These are phyloP conservation scores for Alternaria triticina DNA, from an alignment of 2,329 filamentous ascomycete species.

Conservation along the genomic window DNA sequence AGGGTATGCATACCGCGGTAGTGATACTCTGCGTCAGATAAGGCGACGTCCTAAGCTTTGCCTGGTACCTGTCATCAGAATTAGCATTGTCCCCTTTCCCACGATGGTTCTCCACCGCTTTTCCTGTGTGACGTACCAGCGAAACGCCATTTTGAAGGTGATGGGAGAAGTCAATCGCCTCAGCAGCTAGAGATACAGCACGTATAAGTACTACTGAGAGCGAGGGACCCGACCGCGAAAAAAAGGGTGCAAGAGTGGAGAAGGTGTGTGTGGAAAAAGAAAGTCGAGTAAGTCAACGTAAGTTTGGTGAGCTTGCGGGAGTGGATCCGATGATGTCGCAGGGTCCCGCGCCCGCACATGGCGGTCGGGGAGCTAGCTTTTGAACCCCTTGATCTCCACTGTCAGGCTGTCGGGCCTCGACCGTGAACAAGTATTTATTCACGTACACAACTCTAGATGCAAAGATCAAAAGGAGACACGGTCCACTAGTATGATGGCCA, in stretches of 20 bases:
- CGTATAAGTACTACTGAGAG: not conserved
- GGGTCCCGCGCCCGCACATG: constrained; percentile 15
- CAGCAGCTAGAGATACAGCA: not conserved
- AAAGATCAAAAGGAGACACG: not conserved
- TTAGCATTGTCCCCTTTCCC: not conserved
- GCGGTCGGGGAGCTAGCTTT: constrained; percentile 15
- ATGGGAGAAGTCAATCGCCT: not conserved
- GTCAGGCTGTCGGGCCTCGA: not conserved
- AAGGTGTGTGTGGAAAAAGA: constrained; percentile 7
- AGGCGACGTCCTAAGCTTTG: constrained; percentile 78
- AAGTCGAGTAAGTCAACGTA: constrained; percentile 6
- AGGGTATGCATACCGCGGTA: constrained; percentile 65
- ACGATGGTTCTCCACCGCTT: not conserved
- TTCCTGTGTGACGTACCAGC: constrained; percentile 3
- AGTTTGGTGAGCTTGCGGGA: constrained; percentile 15
- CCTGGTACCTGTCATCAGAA: constrained; percentile 77
- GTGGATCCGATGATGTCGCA: constrained; percentile 14
- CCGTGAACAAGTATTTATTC: constrained; percentile 1
- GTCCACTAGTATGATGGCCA: not conserved
- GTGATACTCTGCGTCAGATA: constrained; percentile 90
- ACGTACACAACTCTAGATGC: not conserved
- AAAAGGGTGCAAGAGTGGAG: constrained; percentile 5
- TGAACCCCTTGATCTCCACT: constrained; percentile 11
- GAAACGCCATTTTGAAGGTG: constrained; percentile 15
- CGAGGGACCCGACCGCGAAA: not conserved